A percentile compares a stretch with the other conserved stretches of the same genome.
Conservation (phyloP, 2,329 filamentous ascomycete genomes). For the Arthrobotrys pseudoclavata region DNA sequence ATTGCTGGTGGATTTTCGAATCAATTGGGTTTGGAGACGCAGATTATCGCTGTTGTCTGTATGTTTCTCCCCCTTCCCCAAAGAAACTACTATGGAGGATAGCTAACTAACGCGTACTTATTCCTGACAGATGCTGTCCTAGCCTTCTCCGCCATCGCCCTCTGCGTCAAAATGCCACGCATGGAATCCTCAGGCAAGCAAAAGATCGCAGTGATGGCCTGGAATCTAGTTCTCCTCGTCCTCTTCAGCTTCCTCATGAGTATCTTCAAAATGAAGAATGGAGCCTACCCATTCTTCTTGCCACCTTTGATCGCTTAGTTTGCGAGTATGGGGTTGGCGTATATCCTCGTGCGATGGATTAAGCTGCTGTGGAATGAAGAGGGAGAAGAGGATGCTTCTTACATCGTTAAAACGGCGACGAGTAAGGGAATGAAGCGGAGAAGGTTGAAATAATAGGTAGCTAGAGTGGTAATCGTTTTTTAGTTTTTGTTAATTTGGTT, state of each 20-base stretch:
- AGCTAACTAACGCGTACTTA: neutral
- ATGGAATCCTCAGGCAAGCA: constrained; percentile 83
- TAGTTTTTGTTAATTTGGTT: neutral
- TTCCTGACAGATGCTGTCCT: constrained; percentile 77
- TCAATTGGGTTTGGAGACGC: constrained; percentile 93
- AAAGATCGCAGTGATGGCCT: constrained; percentile 83
- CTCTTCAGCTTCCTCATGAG: constrained; percentile 96
- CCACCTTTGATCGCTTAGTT: constrained; percentile 78
- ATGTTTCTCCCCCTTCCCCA: constrained; percentile 68
- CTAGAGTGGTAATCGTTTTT: neutral
- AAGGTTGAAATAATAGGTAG: neutral
- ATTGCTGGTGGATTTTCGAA: constrained; percentile 93
- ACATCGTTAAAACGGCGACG: neutral
- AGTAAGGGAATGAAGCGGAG: neutral
- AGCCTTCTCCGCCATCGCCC: constrained; percentile 89
- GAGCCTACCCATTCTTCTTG: constrained; percentile 91
- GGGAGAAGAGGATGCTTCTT: neutral
- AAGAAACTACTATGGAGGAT: neutral
- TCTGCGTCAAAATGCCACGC: constrained; percentile 92
- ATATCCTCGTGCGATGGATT: neutral
- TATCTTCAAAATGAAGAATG: constrained; percentile 94
- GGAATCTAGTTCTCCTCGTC: constrained; percentile 80
- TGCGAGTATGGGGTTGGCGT: constrained; percentile 9
- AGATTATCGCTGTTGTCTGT: constrained; percentile 95
- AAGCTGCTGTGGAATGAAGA: constrained; percentile 1